Evolutionary conservation across 371 early-diverging fungal genomes (phyloP).

Genomic region (Mortierella sp.): DNA sequence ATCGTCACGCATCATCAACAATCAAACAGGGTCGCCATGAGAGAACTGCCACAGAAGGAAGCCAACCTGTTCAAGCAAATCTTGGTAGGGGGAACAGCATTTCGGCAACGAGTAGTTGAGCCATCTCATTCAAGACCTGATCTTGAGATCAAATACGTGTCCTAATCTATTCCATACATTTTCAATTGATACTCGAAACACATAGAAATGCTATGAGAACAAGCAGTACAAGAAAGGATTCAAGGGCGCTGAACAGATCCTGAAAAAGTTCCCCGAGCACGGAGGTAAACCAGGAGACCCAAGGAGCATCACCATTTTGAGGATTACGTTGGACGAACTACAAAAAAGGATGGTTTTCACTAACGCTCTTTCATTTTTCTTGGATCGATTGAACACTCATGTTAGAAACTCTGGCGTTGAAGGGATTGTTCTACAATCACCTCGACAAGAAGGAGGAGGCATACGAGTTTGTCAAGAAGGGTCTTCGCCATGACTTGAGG

Average conservation of each 20-base stretch:
- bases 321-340: neutral
- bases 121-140: neutral
- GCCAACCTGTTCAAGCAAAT: constrained; percentile 81
- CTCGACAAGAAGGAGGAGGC: constrained; percentile 94
- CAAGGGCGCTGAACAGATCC: constrained; percentile 90
- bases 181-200: neutral
- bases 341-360: neutral
- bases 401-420: constrained; percentile 94
- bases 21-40: constrained; percentile 43
- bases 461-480: constrained; percentile 89
- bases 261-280: constrained; percentile 95
- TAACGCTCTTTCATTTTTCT: constrained; percentile 1
- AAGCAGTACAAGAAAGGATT: constrained; percentile 97
- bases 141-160: neutral
- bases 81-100: constrained; percentile 66
- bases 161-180: neutral
- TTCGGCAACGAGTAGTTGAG: neutral
- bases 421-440: constrained; percentile 91
- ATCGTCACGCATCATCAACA: neutral
- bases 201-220: constrained; percentile 91
- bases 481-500: constrained; percentile 82
- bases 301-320: neutral
- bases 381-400: neutral
- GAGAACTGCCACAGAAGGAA: constrained; percentile 86
- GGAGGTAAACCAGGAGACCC: constrained; percentile 73